Evolutionary conservation across 192 early-diverging fungal genomes (phyloP), one percentile per base, ranked within the genome.

Genomic region (Chytriomyces hyalinus): DNA sequence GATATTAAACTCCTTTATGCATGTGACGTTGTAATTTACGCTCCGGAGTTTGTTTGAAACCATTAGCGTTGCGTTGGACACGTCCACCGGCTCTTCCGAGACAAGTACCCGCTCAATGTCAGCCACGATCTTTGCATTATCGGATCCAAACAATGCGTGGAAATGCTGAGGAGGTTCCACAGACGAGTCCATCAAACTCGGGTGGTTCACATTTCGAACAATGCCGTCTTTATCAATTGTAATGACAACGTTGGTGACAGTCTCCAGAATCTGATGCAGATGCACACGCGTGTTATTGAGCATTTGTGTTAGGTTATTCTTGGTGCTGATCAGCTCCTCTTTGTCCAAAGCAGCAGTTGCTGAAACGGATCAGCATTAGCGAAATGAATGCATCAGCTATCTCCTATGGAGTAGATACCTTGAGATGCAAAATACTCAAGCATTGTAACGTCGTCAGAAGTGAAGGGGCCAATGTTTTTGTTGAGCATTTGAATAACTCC

Each of bases 401-500:
- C 47, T 3, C 0, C 36, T 36, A 36, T 26, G 13, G 11, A 57
- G 11, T 8, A 57, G 8, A 46, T 36, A 75, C 73, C 73, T 75
- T 75, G 73, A 9, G 15, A 28, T 13, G 73, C 63, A 63, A 75
- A 75, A 50, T 66, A 75, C 47, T 15, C 45, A 6, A 65, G 6
- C 8, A 75, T 20, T 24, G 17, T 15, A 20, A 48, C 73, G 50
- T 75, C 73, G n/a, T 64, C 61, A 7, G 63, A 28, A 17, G 8
- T 20, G 36, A 75, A 75, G 5, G 17, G 24, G 6, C 73, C 73
- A 20, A 17, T 50, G 9, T 49, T 49, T 65, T 75, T 75, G 73
- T 75, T 75, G 9, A 75, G 64, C 26, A 75, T 75, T 49, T 75
- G 73, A 24, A 75, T 17, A 26, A 65, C 73, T 9, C 73, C 73